Evolutionary conservation across 768 basidiomycete species (phyloP), one percentile per base, ranked within the genome.

Genomic region (Naganishia antarctica): DNA sequence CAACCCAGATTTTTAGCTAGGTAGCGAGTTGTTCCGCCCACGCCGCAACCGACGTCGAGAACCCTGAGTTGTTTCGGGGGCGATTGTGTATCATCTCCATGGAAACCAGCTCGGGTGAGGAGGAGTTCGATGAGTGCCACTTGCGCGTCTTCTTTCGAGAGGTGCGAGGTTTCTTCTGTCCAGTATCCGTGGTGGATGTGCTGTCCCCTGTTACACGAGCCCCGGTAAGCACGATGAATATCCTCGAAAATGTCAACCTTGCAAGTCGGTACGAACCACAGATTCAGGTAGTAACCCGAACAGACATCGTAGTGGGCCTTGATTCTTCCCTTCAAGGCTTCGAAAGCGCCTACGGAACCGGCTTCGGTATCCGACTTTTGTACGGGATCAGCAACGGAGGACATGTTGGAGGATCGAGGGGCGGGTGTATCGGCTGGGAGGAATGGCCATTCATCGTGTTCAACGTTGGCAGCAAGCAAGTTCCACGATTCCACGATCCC

Each of bases 281-380:
- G 49, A 31, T 45, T 53, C 44, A 65, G 46, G 46, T 68, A 68
- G 32, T 68, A 68, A 26, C 34, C 57, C 25, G 63, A 65, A 44
- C 68, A 68, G 43, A 68, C 51, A 57, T 68, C 68, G 41, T 68
- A 68, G 29, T 68, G 68, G 26, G 64, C 60, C 49, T 68, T 60
- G 48, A 68, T 68, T 29, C 64, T 13, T 7, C 45, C 29, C 41
- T 68, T 68, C 8, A 68, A 47, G 1, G 48, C 48, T 25, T 57
- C 53, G 34, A 57, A 57, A 37, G 53, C 21, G 32, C 32, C 34
- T 6, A 21, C 18, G 34, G 53, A 23, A 37, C 21, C 53, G 21
- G 53, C 53, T 41, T 57, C 31, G 28, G 28, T 11, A 4, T 57
- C 34, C 2, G 37, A 4, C 21, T 1, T 23, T 9, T 21, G 53